These are phyloP conservation scores for Aureobasidium zeae DNA, from an alignment of 2,329 filamentous ascomycete genomes.

Conservation along the genomic window DNA sequence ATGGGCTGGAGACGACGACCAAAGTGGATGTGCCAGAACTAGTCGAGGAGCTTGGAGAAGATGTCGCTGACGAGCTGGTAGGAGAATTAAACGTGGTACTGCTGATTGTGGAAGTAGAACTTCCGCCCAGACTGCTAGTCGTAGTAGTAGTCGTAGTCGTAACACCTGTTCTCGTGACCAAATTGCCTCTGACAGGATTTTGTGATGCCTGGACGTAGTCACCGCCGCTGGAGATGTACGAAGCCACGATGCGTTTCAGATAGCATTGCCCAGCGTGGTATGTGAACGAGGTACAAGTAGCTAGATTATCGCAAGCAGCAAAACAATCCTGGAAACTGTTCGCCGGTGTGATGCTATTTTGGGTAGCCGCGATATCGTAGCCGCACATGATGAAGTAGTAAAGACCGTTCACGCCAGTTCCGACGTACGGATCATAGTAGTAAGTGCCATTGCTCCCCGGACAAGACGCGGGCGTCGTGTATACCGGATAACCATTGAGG, in stretches of 20 bases:
- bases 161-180: not conserved
- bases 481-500: slow-evolving; percentile 1
- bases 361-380: not conserved
- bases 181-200: slow-evolving; percentile 10
- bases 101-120: no score
- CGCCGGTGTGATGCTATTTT: not conserved
- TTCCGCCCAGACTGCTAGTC: no score
- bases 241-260: not conserved
- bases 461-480: not conserved
- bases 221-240: not conserved
- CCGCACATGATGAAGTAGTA: slow-evolving; percentile 15
- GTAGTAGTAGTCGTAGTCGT: not conserved
- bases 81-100: not conserved
- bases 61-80: not conserved
- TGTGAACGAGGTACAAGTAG: slow-evolving; percentile 5
- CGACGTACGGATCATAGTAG: slow-evolving; percentile 5
- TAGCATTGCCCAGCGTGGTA: not conserved
- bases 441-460: slow-evolving; percentile 9
- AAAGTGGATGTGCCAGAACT: not conserved
- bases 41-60: not conserved
- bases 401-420: not conserved
- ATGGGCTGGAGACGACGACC: not conserved
- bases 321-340: not conserved
- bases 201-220: slow-evolving; percentile 7
- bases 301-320: not conserved